Evolutionary conservation across 2,329 filamentous ascomycete genomes (phyloP).

Genomic region (Ceratocystis lukuohia): DNA sequence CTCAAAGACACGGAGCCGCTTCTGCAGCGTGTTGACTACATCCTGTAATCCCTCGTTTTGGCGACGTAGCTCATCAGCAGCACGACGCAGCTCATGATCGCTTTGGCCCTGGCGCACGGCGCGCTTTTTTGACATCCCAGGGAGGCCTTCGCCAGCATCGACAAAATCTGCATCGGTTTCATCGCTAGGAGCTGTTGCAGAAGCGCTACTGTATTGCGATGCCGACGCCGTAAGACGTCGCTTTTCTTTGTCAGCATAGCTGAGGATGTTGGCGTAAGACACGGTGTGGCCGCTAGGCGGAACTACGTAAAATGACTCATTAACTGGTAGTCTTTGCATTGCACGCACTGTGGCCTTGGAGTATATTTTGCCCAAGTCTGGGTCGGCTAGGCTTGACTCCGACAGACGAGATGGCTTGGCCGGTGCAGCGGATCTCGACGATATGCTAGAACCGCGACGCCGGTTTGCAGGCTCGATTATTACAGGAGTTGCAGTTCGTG

Average conservation of each 20-base stretch:
- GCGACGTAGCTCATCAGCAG: constrained; percentile 63
- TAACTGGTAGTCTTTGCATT: constrained; percentile 54
- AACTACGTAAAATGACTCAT: constrained; percentile 86
- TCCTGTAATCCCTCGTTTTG: constrained; percentile 80
- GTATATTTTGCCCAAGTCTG: constrained; percentile 72
- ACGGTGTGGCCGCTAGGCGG: constrained; percentile 82
- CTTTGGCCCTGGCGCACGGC: constrained; percentile 31
- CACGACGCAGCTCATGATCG: constrained; percentile 47
- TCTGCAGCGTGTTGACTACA: constrained; percentile 73
- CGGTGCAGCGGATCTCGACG: not conserved
- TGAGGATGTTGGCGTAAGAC: constrained; percentile 83
- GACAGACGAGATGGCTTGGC: constrained; percentile 12
- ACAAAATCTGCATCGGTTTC: constrained; percentile 77
- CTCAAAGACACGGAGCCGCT: constrained; percentile 84
- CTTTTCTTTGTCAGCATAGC: constrained; percentile 53
- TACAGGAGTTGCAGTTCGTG: not conserved
- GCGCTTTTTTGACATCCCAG: constrained; percentile 22
- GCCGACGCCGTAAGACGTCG: constrained; percentile 43
- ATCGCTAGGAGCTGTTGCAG: constrained; percentile 32
- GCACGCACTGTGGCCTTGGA: constrained; percentile 74
- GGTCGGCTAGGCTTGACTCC: constrained; percentile 33
- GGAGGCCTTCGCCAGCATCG: constrained; percentile 54
- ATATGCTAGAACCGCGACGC: constrained; percentile 22
- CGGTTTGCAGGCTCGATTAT: constrained; percentile 8
- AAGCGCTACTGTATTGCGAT: constrained; percentile 32